Evolutionary conservation across 768 basidiomycete species (phyloP), one percentile per base, ranked within the genome.

Genomic region (Nevesoporus exiguus): DNA sequence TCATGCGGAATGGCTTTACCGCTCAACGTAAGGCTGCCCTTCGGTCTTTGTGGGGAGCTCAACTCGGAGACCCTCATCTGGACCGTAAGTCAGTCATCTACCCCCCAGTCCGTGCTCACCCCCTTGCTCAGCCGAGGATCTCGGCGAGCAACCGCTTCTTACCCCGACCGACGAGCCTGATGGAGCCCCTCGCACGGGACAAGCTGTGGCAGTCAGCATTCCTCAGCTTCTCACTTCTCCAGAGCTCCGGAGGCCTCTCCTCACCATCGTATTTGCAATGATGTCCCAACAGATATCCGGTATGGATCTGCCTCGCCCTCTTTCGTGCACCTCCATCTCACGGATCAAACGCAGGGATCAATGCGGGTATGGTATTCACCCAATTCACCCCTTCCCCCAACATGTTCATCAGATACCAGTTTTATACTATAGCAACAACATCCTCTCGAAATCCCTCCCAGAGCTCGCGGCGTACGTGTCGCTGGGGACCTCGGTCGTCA

Each of bases 391-490:
- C 6, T n/a, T 22, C 25, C 8, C 27, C 10, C 47, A 14, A 19
- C 3, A 14, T 45, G 34, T 49, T 53, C 54, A 59, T 49, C 22
- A 22, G 27, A 29, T 54, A 27, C 25, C 66, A 86, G 93, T 96
- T 25, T 77, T 96, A 51, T 96, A 93, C 69, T 96, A 95, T 72
- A 91, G 88, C 71, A 94, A 92, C 60, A 81, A 85, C 45, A 97
- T 97, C 59, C 79, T 97, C 24, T 81, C 85, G 24, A 87, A 82
- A 54, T 79, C 91, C 3, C 74, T 97, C 51, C 92, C 93, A 15
- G 79, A 88, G 17, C 68, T 85, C 22, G 93, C 89, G 0, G 83
- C 90, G 19, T 87, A 90, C 60, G 80, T 95, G 19, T 93, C 93
- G 2, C 70, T 97, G 3, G 88, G 85, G 17, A 90, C 96, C 47